phyloP scores from a whole-genome alignment of 352 stramenopile species.

The Blastocystis hominis region DNA sequence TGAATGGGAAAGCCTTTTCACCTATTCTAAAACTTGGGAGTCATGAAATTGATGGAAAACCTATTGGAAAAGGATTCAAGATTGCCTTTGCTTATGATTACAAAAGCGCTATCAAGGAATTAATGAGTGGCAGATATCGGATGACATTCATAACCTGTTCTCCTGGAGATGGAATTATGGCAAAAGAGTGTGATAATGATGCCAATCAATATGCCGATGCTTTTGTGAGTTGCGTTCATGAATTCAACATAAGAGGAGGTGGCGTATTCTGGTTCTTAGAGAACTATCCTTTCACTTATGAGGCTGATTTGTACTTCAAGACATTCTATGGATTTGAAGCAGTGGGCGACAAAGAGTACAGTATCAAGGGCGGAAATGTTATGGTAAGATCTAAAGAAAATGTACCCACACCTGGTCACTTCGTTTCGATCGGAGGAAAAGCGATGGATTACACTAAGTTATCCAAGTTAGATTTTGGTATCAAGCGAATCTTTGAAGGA shows the following conservation, averaged over 20 bases:
- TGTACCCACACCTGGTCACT: not conserved
- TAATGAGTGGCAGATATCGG: too few species aligned
- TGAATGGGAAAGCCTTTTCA: not conserved
- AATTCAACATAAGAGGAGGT: too few species aligned
- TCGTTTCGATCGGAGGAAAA: conserved; percentile 1
- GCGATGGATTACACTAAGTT: not conserved
- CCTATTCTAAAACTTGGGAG: not conserved
- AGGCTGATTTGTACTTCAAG: too few species aligned
- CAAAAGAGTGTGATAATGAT: too few species aligned
- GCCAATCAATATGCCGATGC: too few species aligned
- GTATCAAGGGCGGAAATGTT: not conserved
- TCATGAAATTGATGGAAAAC: not conserved
- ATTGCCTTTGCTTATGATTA: conserved; percentile 18
- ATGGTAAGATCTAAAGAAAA: conserved; percentile 12
- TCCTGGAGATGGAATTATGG: too few species aligned
- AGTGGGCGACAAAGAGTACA: conserved; percentile 12
- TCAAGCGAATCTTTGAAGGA: conserved; percentile 35
- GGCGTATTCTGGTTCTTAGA: too few species aligned
- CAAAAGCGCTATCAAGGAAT: not conserved
- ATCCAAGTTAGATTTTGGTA: conserved; percentile 32
- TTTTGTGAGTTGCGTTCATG: too few species aligned
- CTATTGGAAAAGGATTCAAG: conserved; percentile 39
- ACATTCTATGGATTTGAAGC: too few species aligned
- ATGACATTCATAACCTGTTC: too few species aligned
- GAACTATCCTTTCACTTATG: too few species aligned